Evolutionary conservation across 2,329 filamentous ascomycete species (phyloP).

Genomic region (Penicillium psychrosexuale): DNA sequence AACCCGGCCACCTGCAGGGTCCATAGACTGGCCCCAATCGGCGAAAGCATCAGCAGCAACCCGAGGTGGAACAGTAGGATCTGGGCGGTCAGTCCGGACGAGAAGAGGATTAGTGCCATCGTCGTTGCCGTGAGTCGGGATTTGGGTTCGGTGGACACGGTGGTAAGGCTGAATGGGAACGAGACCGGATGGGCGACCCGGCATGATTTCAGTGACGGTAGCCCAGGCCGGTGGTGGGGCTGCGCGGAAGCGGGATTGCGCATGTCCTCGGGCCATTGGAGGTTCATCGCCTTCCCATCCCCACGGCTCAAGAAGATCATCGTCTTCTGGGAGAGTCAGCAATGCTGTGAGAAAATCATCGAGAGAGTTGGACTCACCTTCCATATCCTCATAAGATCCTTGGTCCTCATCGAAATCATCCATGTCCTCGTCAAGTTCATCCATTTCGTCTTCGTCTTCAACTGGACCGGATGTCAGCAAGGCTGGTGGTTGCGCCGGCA

Average conservation of each 20-base stretch:
- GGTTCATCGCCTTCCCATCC: slow-evolving; percentile 56
- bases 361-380: slow-evolving; percentile 23
- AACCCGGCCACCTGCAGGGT: slow-evolving; percentile 45
- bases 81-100: slow-evolving; percentile 54
- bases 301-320: slow-evolving; percentile 45
- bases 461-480: slow-evolving; percentile 49
- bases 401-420: slow-evolving; percentile 47
- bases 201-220: slow-evolving; percentile 57
- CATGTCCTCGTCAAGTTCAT: slow-evolving; percentile 46
- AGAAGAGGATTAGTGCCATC: slow-evolving; percentile 86
- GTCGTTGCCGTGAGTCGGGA: slow-evolving; percentile 59
- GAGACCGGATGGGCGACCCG: slow-evolving; percentile 47
- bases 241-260: slow-evolving; percentile 55
- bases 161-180: slow-evolving; percentile 42
- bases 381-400: slow-evolving; percentile 40
- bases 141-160: slow-evolving; percentile 43
- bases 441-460: slow-evolving; percentile 53
- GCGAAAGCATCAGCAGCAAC: slow-evolving; percentile 44
- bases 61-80: slow-evolving; percentile 35
- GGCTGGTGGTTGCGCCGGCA: not conserved
- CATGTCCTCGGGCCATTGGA: slow-evolving; percentile 39
- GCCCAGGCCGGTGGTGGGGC: slow-evolving; percentile 60
- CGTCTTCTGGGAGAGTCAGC: slow-evolving; percentile 38
- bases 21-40: slow-evolving; percentile 54
- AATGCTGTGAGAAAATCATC: slow-evolving; percentile 8